Evolutionary conservation across 2,329 filamentous ascomycete species (phyloP).

Genomic region (Neonectria hederae): DNA sequence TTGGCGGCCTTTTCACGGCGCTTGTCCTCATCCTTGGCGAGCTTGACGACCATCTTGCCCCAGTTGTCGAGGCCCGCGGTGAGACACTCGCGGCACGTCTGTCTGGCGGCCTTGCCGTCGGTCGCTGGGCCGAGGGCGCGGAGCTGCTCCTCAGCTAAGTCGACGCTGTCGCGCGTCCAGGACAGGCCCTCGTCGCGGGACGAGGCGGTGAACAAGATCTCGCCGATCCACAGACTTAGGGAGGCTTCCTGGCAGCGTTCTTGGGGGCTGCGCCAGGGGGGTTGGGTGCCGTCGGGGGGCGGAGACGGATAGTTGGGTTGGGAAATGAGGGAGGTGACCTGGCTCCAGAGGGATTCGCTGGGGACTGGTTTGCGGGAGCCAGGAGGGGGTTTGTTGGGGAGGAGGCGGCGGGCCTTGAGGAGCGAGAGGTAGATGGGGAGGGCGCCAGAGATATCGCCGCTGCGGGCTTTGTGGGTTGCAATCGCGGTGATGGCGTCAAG

Average conservation of each 20-base stretch:
- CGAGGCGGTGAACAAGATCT: constrained; percentile 81
- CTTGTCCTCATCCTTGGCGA: constrained; percentile 64
- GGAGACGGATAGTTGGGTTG: constrained; percentile 75
- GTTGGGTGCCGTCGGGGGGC: constrained; percentile 73
- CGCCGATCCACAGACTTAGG: constrained; percentile 89
- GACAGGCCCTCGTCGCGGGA: constrained; percentile 76
- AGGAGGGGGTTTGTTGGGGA: constrained; percentile 50
- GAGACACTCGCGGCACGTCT: constrained; percentile 80
- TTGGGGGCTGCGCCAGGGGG: constrained; percentile 70
- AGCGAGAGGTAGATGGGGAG: constrained; percentile 88
- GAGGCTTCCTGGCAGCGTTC: constrained; percentile 86
- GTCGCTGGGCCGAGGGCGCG: constrained; percentile 51
- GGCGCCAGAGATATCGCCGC: constrained; percentile 72
- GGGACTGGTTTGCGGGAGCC: constrained; percentile 11
- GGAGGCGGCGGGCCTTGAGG: constrained; percentile 78
- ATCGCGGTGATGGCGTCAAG: constrained; percentile 79
- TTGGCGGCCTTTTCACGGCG: constrained; percentile 47
- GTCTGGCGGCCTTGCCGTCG: constrained; percentile 46
- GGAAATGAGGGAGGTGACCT: constrained; percentile 39
- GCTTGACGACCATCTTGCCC: constrained; percentile 78
- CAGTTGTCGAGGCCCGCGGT: constrained; percentile 82
- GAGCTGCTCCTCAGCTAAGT: constrained; percentile 77
- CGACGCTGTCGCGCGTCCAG: constrained; percentile 91
- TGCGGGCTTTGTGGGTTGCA: constrained; percentile 79
- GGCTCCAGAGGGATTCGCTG: constrained; percentile 31